Base-by-base conservation (phyloP, 2,329 filamentous ascomycete species). In the Trichocomaceae sp. region DNA sequence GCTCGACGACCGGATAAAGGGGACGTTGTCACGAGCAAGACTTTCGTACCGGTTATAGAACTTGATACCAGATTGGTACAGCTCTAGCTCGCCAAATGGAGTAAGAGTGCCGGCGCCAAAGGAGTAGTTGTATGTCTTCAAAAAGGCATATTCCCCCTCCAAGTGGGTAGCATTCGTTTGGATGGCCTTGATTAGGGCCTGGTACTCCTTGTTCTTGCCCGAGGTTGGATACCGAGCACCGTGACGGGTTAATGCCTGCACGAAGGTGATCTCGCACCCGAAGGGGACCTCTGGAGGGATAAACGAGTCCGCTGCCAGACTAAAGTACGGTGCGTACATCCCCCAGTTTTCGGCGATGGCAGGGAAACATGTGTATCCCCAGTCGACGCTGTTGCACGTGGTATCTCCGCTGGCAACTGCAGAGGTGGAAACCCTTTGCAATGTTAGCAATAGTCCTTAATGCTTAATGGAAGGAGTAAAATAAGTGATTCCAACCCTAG, bases 281-380 rank as follows among this genome's bases (percentile, higher is more conserved):
- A 74, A 61, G 0, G 90, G 90, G 0, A 86, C 73, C 8, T 76
- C 74, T 5, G 77, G 62, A 15, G 83, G 75, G 50, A 89, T 81
- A 1, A 81, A 75, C 1, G 86, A 89, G 5, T 84, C 79, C 5
- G 60, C 56, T 1, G 57, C 60, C 0, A 91, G 85, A 1, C 85
- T 79, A 71, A 88, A 95, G 73, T 84, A 93, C 1, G 90, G 88
- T 17, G 89, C 86, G 69, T 96, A 95, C 69, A 92, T 89, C 55
- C 90, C 91, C 89, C 89, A 95, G 53, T 77, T 79, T 60, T 83
- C 85, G 1, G 83, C 82, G 45, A 85, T 78, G 35, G 79, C 68
- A 3, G 80, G 70, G 19, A 52, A 52, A 26, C 50, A 52, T 22
- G 29, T 52, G 22, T 47, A 52, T 31, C 41, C 50, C 12, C 35